Evolutionary conservation across 768 basidiomycete species (phyloP), one percentile per base, ranked within the genome.

Genomic region (Russula olivacea): DNA sequence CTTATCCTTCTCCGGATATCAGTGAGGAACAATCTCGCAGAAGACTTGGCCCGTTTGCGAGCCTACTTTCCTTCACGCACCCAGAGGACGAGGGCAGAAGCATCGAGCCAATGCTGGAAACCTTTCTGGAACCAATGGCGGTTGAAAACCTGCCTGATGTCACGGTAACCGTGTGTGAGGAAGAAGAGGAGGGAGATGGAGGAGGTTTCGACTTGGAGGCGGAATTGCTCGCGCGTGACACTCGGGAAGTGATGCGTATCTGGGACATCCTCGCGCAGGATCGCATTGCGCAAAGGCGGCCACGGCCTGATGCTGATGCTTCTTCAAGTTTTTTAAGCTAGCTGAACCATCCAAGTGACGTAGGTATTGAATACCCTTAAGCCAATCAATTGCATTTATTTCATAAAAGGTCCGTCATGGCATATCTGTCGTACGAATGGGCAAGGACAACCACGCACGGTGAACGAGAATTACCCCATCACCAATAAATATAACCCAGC

Each of bases 21-120:
- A 71, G n/a, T n/a, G n/a, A n/a, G 91, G 4, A 78, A 80, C 54
- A 74, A 72, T 3, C 75, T 96, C 23, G 76, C 80, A 19, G 80
- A 86, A 51, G 91, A 97, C 71, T 67, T 97, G 55, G 80, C 80
- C 4, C 69, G 72, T 0, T 75, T 93, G 9, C 81, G 84, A 61
- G 93, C 94, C 0, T 93, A 86, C 66, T 66, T 23, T 52, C 54
- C 3, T 67, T 55, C 48, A 34, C 30, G 12, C 47, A 7, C n/a
- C 36, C 49, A 1, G 51, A 30, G 15, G 11, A 56, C 79, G 68
- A 61, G 25, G 70, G 62, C 28, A 47, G 4, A 17, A 51, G 45
- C 14, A 40, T 65, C 1, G 68, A 68, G 45, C 52, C 66, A 45
- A 55, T 15, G 40, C n/a, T 57, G 14, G 25, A n/a, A 21, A 38